These are phyloP conservation scores for Hypoxylon crocopeplum DNA, from an alignment of 495 filamentous ascomycete genomes.

Conservation along the genomic window DNA sequence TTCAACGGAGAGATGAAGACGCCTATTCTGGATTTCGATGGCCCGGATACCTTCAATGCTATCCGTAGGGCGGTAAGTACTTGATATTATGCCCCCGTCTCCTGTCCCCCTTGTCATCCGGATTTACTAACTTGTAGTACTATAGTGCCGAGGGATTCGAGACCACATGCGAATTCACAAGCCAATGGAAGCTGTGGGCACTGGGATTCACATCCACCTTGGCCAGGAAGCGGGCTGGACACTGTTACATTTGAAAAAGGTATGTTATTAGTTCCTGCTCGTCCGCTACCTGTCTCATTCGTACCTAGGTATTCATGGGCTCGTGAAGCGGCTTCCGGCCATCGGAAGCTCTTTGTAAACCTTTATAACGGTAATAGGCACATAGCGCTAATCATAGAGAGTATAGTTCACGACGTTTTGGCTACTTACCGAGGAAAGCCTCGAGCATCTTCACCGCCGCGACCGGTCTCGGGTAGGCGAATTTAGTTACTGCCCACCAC, in stretches of 20 bases:
- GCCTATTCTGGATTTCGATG: slow-evolving; percentile 25
- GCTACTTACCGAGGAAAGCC: slow-evolving; percentile 3
- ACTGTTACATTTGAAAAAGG: slow-evolving; percentile 34
- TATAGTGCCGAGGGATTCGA: slow-evolving; percentile 22
- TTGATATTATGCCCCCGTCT: neutral
- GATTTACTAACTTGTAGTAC: slow-evolving; percentile 1
- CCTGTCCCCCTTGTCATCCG: neutral
- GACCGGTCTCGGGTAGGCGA: slow-evolving; percentile 7
- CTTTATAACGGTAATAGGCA: neutral
- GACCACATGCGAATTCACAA: slow-evolving; percentile 30
- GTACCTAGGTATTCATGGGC: neutral
- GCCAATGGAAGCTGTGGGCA: neutral
- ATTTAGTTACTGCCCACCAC: too few species aligned
- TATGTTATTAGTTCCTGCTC: neutral
- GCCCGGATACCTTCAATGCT: neutral
- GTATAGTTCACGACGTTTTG: slow-evolving; percentile 23
- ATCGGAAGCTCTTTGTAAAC: too few species aligned
- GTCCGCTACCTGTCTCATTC: neutral
- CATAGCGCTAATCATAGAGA: neutral
- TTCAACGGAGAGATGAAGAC: slow-evolving; percentile 21
- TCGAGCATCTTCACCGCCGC: slow-evolving; percentile 9
- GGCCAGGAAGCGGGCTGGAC: slow-evolving; percentile 27
- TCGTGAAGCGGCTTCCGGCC: too few species aligned
- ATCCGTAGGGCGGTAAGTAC: slow-evolving; percentile 23
- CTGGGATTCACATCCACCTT: slow-evolving; percentile 31